phyloP scores from a whole-genome alignment of 495 filamentous ascomycete genomes.

The Glarea lozoyensis region DNA sequence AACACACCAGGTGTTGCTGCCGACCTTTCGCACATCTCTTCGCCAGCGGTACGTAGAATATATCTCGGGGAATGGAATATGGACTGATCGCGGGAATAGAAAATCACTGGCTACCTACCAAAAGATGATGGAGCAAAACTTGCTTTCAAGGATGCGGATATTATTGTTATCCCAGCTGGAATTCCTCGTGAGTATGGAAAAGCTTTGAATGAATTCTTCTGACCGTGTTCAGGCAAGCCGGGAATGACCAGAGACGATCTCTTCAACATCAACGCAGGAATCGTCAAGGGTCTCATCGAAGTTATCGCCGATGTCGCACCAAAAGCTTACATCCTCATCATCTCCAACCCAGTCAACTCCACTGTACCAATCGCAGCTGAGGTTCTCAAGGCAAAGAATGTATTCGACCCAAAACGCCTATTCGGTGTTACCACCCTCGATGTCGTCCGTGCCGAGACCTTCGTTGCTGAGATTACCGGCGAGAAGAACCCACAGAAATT shows the following conservation, averaged over 20 bases:
- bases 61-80: background rate
- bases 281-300: constrained; percentile 79
- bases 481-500: constrained; percentile 68
- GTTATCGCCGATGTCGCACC: constrained; percentile 78
- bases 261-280: constrained; percentile 96
- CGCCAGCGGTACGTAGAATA: constrained; percentile 63
- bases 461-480: constrained; percentile 78
- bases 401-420: constrained; percentile 87
- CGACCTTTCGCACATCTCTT: constrained; percentile 95
- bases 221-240: constrained; percentile 68
- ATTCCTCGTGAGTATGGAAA: constrained; percentile 71
- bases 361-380: constrained; percentile 97
- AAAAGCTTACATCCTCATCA: constrained; percentile 89
- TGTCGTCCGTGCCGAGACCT: constrained; percentile 95
- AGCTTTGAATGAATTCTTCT: background rate
- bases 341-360: constrained; percentile 99
- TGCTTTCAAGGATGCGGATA: constrained; percentile 82
- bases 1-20: constrained; percentile 94
- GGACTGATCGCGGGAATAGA: constrained; percentile 44
- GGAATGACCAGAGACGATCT: constrained; percentile 99
- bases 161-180: constrained; percentile 94
- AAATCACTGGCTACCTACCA: constrained; percentile 84
- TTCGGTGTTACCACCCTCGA: constrained; percentile 98
- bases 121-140: constrained; percentile 82
- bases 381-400: constrained; percentile 82